Conservation (phyloP, 2,329 filamentous ascomycete species). For the Aspergillus sojae region DNA sequence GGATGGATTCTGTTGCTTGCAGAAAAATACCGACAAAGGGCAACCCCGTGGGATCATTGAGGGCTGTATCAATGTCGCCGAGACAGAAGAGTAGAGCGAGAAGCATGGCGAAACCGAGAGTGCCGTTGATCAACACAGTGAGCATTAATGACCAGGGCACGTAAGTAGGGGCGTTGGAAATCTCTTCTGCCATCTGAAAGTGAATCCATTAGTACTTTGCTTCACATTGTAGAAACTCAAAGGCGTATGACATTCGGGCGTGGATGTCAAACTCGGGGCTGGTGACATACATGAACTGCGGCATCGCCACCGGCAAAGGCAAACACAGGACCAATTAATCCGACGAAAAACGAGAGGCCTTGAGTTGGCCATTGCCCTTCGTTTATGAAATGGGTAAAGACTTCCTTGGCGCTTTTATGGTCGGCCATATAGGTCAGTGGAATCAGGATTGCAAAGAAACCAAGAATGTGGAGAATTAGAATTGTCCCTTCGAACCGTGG, state of each 20-base stretch:
- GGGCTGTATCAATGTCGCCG: conserved; percentile 33
- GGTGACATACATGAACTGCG: conserved; percentile 38
- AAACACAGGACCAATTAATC: conserved; percentile 39
- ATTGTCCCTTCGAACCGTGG: conserved; percentile 53
- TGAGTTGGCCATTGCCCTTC: conserved; percentile 48
- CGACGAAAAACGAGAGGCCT: conserved; percentile 44
- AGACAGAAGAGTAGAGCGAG: conserved; percentile 44
- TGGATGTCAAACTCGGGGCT: background rate
- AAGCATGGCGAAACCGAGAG: conserved; percentile 40
- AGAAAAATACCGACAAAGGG: conserved; percentile 40
- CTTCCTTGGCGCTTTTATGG: conserved; percentile 43
- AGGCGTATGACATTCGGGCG: too few relatives aligned
- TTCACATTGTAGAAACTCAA: too few relatives aligned
- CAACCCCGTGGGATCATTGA: conserved; percentile 32
- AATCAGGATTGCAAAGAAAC: conserved; percentile 56
- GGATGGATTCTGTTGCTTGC: conserved; percentile 31
- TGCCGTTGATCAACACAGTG: conserved; percentile 39
- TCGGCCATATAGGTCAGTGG: conserved; percentile 48
- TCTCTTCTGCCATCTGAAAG: conserved; percentile 42
- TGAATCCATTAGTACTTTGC: background rate
- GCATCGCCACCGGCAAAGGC: conserved; percentile 42
- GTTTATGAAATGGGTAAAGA: conserved; percentile 54
- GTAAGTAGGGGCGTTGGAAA: conserved; percentile 38
- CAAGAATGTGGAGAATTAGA: conserved; percentile 53
- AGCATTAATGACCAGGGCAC: conserved; percentile 43